These are phyloP conservation scores for Phaeophleospora eucalypticola DNA, from an alignment of 2,329 filamentous ascomycete species.

Conservation along the genomic window DNA sequence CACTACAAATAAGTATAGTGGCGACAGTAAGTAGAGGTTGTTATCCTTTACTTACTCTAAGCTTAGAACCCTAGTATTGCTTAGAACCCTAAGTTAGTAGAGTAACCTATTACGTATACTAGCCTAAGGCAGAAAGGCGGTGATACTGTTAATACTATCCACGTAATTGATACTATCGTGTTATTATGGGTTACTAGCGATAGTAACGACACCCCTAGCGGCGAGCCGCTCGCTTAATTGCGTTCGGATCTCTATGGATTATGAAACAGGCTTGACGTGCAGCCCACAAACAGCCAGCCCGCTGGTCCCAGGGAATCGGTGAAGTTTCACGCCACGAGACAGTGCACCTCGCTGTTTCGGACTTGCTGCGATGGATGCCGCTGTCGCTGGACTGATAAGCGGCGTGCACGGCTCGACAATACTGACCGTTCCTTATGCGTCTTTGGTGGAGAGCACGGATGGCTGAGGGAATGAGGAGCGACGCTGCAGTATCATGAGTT, in stretches of 20 bases:
- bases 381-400: background rate
- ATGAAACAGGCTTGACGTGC: background rate
- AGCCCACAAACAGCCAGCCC: background rate
- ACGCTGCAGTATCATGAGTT: too few species aligned
- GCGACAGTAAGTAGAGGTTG: background rate
- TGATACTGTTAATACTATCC: background rate
- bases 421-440: background rate
- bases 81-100: too few species aligned
- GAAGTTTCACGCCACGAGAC: background rate
- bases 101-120: too few species aligned
- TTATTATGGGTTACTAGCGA: background rate
- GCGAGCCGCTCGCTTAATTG: background rate
- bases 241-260: background rate
- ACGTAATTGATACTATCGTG: background rate
- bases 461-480: too few species aligned
- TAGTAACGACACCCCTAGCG: background rate
- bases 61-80: too few species aligned
- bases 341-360: background rate
- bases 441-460: too few species aligned
- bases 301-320: background rate
- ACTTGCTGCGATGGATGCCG: background rate
- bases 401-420: background rate
- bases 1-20: background rate
- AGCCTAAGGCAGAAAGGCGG: too few species aligned
- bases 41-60: background rate